Conservation (phyloP, 108 stramenopile species). For the Ochromonas danica region DNA sequence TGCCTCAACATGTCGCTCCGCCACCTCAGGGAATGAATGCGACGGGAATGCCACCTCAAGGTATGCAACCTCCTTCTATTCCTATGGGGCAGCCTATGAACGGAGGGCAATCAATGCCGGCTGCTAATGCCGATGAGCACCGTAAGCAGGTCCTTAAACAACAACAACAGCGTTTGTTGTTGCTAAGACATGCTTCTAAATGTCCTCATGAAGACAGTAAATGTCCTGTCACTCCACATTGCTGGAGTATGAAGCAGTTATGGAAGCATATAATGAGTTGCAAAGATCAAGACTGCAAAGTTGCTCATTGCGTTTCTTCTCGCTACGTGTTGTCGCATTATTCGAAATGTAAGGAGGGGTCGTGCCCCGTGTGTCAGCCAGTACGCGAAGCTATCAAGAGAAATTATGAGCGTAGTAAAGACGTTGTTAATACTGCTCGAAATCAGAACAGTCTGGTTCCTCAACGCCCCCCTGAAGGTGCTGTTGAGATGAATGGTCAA, state of each 20-base stretch:
- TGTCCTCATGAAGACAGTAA: conserved; percentile 78
- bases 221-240: conserved; percentile 89
- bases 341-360: conserved; percentile 85
- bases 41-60: too few species aligned
- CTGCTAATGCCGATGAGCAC: conserved; percentile 40
- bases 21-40: too few species aligned
- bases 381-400: conserved; percentile 87
- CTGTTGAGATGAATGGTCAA: background rate
- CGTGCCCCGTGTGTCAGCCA: conserved; percentile 92
- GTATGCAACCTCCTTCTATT: too few species aligned
- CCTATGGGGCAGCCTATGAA: too few species aligned
- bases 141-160: conserved; percentile 83
- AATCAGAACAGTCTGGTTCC: background rate
- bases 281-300: conserved; percentile 88
- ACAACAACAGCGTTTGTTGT: conserved; percentile 91
- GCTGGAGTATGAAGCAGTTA: conserved; percentile 90
- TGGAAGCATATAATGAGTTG: conserved; percentile 99
- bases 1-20: too few species aligned
- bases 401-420: conserved; percentile 35
- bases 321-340: conserved; percentile 95
- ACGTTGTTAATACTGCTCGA: background rate
- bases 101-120: background rate
- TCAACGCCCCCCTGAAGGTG: background rate
- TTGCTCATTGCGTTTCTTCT: conserved; percentile 89
- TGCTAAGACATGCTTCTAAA: conserved; percentile 94